Evolutionary conservation across 345 rosid species (phyloP), one percentile per base, ranked within the genome.

Genomic region (Murraya koenigii): DNA sequence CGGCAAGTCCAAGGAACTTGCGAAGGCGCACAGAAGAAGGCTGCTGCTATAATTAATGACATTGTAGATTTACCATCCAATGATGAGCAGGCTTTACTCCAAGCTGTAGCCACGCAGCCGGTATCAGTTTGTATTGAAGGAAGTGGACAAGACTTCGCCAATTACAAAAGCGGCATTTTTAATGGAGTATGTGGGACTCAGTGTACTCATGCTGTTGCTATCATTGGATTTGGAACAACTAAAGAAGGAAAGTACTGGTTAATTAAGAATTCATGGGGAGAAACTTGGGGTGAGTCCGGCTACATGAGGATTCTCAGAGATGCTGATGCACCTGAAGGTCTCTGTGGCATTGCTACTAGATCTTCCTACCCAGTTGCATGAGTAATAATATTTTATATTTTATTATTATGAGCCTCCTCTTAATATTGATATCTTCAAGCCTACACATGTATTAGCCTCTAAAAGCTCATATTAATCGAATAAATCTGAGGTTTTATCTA

Each of bases 251-350:
- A 89, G 38, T 89, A 84, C 49, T 91, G 93, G 91, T 23, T 89
- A 49, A 56, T 89, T 36, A 89, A 84, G 71, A 90, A 90, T 39
- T 89, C 94, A 6, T 90, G 91, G 92, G 91, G 88, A 0, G 2
- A 19, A 55, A 74, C 20, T 1, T 90, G 89, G 90, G 94, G 90
- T 22, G 91, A 89, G 68, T 11, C 63, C 20, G 93, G 91, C 35
- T 88, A 83, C 70, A 83, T 88, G 81, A 88, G 84, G 76, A 81
- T 91, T 60, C 71, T 59, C 39, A 86, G 93, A 77, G 85, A 72
- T 63, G 76, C 59, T 11, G 47, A 7, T 0, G 47, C 35, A 11
- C 14, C 36, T 14, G 66, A 4, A 59, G 63, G 66, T 36, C 10
- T 30, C 6, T 55, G 30, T 52, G 74, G 36, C 74, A 19, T 70